Evolutionary conservation across 2,329 filamentous ascomycete genomes (phyloP).

Genomic region (Stemphylium beticola): DNA sequence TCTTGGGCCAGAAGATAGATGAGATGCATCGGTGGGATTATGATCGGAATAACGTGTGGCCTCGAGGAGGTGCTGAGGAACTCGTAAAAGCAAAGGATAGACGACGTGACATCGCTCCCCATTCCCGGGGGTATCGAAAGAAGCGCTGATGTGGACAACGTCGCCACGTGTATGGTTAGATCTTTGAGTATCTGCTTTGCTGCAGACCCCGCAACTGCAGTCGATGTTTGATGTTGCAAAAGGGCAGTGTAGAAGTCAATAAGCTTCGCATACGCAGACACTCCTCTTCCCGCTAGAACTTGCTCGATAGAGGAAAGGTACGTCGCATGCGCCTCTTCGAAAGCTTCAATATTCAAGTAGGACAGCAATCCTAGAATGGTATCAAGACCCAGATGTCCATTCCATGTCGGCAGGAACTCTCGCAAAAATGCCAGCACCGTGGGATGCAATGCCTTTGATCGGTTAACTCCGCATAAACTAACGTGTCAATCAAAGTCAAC

Average conservation of each 20-base stretch:
- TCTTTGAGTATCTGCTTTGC: constrained; percentile 47
- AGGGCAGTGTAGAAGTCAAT: constrained; percentile 72
- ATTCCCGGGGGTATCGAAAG: constrained; percentile 29
- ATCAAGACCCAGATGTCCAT: constrained; percentile 40
- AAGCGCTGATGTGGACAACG: constrained; percentile 38
- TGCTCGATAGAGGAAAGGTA: constrained; percentile 52
- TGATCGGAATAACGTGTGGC: constrained; percentile 62
- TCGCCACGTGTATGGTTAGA: constrained; percentile 40
- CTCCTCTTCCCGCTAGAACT: constrained; percentile 45
- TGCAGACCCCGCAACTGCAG: constrained; percentile 37
- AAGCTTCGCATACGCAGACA: constrained; percentile 63
- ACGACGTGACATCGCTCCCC: constrained; percentile 56
- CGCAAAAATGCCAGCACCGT: constrained; percentile 42
- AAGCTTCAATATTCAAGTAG: constrained; percentile 55
- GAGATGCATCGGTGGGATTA: constrained; percentile 70
- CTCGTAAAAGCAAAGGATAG: constrained; percentile 71
- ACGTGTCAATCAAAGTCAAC: not conserved
- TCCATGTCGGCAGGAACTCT: constrained; percentile 47
- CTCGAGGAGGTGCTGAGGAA: constrained; percentile 54
- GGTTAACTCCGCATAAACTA: constrained; percentile 6
- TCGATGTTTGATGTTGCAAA: constrained; percentile 61
- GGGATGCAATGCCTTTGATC: constrained; percentile 39
- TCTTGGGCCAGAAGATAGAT: constrained; percentile 76
- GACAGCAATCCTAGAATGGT: constrained; percentile 60
- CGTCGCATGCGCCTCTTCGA: constrained; percentile 51